Percentiles rank a stretch among this genome's conserved stretches.
phyloP scores from a whole-genome alignment of 164 flowering plant species.

The Tetracentron sinense region DNA sequence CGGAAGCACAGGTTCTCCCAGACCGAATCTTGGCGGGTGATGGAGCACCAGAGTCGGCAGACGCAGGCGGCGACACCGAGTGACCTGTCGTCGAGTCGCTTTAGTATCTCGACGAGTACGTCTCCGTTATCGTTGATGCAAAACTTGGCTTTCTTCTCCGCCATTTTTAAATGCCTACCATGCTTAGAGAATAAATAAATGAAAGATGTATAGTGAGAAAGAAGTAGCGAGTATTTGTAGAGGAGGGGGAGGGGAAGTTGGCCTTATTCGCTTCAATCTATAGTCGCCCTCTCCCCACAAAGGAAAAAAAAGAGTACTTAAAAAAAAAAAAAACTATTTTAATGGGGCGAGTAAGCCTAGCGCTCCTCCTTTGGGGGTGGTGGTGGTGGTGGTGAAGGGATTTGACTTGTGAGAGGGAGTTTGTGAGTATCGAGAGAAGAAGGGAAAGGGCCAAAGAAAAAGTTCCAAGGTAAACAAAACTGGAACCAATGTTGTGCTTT shows the following conservation, averaged over 20 bases:
- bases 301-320: too few species aligned
- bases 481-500: constrained; percentile 29
- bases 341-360: too few species aligned
- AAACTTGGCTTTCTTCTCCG: constrained; percentile 29
- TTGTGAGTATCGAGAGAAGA: constrained; percentile 36
- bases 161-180: too few species aligned
- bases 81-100: constrained; percentile 76
- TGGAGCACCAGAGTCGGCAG: constrained; percentile 69
- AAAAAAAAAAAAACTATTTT: too few species aligned
- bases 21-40: constrained; percentile 57
- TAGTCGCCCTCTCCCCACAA: too few species aligned
- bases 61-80: constrained; percentile 77
- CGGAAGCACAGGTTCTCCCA: constrained; percentile 91
- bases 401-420: constrained; percentile 15
- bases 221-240: too few species aligned
- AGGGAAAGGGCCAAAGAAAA: constrained; percentile 46
- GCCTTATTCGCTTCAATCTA: too few species aligned
- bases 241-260: too few species aligned
- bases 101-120: constrained; percentile 59
- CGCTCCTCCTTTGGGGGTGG: not conserved
- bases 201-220: too few species aligned
- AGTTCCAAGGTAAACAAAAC: constrained; percentile 34
- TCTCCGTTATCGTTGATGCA: constrained; percentile 76
- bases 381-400: constrained; percentile 2
- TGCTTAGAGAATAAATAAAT: too few species aligned